Evolutionary conservation across 257 asterid genomes (phyloP).

Genomic region (Mentha longifolia): DNA sequence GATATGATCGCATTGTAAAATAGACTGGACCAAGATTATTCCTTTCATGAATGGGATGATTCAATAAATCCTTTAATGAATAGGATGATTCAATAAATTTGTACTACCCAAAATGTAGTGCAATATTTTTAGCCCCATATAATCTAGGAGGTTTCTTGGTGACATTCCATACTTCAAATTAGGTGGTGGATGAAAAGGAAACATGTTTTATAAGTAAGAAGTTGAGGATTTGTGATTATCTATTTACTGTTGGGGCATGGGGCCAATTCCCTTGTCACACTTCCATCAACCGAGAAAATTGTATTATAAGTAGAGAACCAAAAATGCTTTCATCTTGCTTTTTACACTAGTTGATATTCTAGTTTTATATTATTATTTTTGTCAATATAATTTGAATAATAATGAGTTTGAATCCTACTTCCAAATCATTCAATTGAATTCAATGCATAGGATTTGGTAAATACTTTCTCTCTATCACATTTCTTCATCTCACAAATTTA

Average conservation of each 20-base stretch:
- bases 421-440: no score
- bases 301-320: not conserved
- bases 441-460: no score
- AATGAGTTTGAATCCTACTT: no score
- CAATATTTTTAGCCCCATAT: not conserved
- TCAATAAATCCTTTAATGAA: not conserved
- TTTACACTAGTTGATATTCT: not conserved
- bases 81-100: not conserved
- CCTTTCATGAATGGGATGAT: no score
- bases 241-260: slow-evolving; percentile 26
- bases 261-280: slow-evolving; percentile 52
- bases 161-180: not conserved
- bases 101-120: not conserved
- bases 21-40: no score
- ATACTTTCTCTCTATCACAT: no score
- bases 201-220: slow-evolving; percentile 3
- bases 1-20: no score
- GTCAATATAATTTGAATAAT: no score
- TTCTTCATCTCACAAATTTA: no score
- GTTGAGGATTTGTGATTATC: slow-evolving; percentile 5
- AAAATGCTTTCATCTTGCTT: slow-evolving; percentile 18
- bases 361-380: not conserved
- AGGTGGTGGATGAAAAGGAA: slow-evolving; percentile 24
- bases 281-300: slow-evolving; percentile 50
- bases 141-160: not conserved